phyloP scores from a whole-genome alignment of 345 rosid species.

The Salix viminalis region DNA sequence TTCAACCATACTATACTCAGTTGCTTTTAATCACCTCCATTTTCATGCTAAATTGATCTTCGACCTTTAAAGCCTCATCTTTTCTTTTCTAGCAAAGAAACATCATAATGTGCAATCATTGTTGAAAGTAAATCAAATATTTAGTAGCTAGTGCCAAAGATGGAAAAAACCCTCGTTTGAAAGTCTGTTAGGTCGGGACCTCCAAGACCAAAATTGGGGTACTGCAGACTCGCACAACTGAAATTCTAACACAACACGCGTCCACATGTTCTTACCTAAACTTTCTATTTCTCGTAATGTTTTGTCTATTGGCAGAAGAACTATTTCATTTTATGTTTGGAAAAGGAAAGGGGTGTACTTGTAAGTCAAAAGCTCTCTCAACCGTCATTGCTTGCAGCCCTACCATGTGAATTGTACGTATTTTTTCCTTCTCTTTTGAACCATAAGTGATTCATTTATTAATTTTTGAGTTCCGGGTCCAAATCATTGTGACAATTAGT shows the following conservation, averaged over 20 bases:
- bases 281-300: not conserved
- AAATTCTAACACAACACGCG: not conserved
- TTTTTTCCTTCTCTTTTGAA: not conserved
- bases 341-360: too few species aligned
- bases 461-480: not conserved
- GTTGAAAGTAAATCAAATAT: too few species aligned
- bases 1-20: too few species aligned
- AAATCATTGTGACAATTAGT: not conserved
- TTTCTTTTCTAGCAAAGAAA: too few species aligned
- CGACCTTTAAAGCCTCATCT: too few species aligned
- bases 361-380: not conserved
- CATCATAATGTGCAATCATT: too few species aligned
- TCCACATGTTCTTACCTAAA: not conserved
- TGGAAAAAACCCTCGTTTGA: not conserved
- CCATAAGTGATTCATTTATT: not conserved
- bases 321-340: not conserved
- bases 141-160: too few species aligned
- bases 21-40: too few species aligned
- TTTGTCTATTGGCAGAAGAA: not conserved
- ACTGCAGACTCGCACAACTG: not conserved
- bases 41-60: too few species aligned
- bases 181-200: not conserved
- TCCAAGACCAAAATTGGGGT: not conserved
- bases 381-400: not conserved
- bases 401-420: too few species aligned